Evolutionary conservation across 352 stramenopile genomes (phyloP), one percentile per base, ranked within the genome.

Genomic region (Pythium phragmitis): DNA sequence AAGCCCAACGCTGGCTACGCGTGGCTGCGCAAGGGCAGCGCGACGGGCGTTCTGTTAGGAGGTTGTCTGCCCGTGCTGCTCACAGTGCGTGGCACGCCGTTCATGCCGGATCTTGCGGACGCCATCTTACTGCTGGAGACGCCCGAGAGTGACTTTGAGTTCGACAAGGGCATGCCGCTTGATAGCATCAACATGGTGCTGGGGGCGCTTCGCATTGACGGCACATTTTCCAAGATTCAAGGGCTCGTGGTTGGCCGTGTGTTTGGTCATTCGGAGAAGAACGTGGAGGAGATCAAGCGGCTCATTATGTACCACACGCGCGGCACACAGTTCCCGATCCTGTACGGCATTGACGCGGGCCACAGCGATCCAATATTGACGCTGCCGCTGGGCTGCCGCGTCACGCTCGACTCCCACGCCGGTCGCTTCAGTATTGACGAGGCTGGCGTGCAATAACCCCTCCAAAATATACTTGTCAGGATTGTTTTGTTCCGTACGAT

Each of bases 341-440:
- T 87, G 3, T 88, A 87, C 60, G 79, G 79, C 37, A 53, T 87
- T 21, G 77, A 88, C 49, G 73, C 68, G 7, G 72, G 77, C 3
- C 75, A 87, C 65, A 85, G 77, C 3, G 84, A 86, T 74, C 81
- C 77, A 5, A 74, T 85, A 5, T 60, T 70, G 14, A 88, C 73
- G 3, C 71, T 85, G 42, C 71, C 77, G 16, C 63, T 90, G 13
- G 79, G 75, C 17, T 78, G 70, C 17, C 46, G 46, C 46, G 46
- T 51, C 19, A 51, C 19, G 14, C 19, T 51, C n/a, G 46, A 51
- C 21, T 51, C 46, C 7, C n/a, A 28, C n/a, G n/a, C 11, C 7
- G 11, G 30, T n/a, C 6, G 7, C n/a, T 51, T 51, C 26, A 51
- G 19, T 17, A 51, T 51, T 7, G 46, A 51, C 16, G 46, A 51